These are phyloP conservation scores for Penicillium sp. DNA, from an alignment of 2,329 filamentous ascomycete genomes.

Conservation along the genomic window DNA sequence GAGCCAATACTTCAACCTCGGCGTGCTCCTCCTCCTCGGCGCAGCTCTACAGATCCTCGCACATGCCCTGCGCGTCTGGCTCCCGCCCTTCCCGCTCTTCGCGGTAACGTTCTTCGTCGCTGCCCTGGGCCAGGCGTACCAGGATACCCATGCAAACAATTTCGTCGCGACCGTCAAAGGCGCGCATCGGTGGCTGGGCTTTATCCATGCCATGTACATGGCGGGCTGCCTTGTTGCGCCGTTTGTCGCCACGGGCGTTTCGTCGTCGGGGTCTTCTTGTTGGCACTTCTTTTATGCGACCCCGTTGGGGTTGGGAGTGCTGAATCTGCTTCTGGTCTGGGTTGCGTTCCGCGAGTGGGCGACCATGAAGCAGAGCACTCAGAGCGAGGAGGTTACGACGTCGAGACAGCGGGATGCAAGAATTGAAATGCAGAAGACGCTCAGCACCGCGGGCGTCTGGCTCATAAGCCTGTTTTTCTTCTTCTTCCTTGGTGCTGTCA, in stretches of 20 bases:
- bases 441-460: conserved; percentile 51
- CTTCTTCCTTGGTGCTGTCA: conserved; percentile 62
- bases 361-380: neutral
- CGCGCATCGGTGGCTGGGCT: conserved; percentile 65
- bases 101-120: conserved; percentile 63
- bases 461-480: conserved; percentile 67
- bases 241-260: conserved; percentile 60
- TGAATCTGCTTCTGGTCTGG: conserved; percentile 56
- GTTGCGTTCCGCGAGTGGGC: conserved; percentile 56
- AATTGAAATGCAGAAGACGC: conserved; percentile 32
- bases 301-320: conserved; percentile 57
- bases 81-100: conserved; percentile 62
- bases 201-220: conserved; percentile 68
- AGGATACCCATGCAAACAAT: conserved; percentile 68
- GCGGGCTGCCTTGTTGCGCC: conserved; percentile 62
- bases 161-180: conserved; percentile 59
- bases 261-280: conserved; percentile 41
- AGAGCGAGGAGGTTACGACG: neutral
- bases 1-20: conserved; percentile 58
- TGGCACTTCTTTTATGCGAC: conserved; percentile 65
- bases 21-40: conserved; percentile 61
- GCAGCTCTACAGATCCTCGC: conserved; percentile 56
- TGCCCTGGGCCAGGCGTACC: conserved; percentile 64
- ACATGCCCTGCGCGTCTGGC: conserved; percentile 60
- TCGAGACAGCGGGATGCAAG: conserved; percentile 19